Conservation (phyloP, 2,329 filamentous ascomycete genomes). For the Fusarium hainanense region DNA sequence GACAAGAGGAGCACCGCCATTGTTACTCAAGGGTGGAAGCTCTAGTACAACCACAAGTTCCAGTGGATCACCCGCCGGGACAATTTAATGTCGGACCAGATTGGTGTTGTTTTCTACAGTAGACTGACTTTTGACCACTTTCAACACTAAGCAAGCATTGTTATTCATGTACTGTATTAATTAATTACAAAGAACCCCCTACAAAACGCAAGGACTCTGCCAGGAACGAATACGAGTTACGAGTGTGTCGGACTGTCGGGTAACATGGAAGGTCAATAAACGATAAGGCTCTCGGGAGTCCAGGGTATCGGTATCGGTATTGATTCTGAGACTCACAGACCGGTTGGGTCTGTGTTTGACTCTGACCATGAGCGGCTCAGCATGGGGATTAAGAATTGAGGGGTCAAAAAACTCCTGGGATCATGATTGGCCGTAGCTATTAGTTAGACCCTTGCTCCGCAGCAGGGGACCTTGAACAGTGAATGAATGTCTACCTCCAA, state of each 20-base stretch:
- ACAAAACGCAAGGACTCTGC: background rate
- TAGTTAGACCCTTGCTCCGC: slow-evolving; percentile 26
- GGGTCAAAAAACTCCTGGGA: slow-evolving; percentile 11
- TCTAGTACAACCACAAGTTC: slow-evolving; percentile 5
- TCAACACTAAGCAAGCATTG: background rate
- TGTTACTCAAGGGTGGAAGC: slow-evolving; percentile 37
- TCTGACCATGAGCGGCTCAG: slow-evolving; percentile 18
- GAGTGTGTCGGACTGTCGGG: background rate
- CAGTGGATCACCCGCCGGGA: slow-evolving; percentile 1
- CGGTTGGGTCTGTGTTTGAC: slow-evolving; percentile 2
- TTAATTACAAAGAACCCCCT: background rate
- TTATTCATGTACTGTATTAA: background rate
- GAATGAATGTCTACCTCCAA: background rate
- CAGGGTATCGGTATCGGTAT: background rate
- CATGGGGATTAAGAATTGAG: slow-evolving; percentile 31
- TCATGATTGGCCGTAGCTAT: slow-evolving; percentile 19
- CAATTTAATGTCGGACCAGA: background rate
- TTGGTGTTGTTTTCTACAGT: background rate
- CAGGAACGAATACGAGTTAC: slow-evolving; percentile 5
- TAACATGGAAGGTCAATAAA: background rate
- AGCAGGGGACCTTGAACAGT: slow-evolving; percentile 26
- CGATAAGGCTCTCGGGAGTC: background rate
- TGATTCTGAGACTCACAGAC: slow-evolving; percentile 9
- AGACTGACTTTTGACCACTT: background rate
- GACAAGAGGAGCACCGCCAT: slow-evolving; percentile 56